phyloP scores from a whole-genome alignment of 2,329 filamentous ascomycete genomes.

The Drechslerella dactyloides region DNA sequence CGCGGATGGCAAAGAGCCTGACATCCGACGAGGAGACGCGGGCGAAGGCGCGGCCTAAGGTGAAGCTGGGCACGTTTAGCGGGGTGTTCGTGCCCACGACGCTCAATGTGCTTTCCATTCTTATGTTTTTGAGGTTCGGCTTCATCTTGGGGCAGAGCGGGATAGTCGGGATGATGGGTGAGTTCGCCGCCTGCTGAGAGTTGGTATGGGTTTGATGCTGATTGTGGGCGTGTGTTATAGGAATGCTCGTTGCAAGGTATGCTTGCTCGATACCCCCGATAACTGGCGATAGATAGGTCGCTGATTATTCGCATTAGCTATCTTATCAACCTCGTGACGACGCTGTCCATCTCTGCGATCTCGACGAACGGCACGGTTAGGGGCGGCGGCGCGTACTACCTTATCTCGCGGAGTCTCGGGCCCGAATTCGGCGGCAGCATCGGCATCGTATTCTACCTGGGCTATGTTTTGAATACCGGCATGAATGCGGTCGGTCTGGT shows the following conservation, averaged over 20 bases:
- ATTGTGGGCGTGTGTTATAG: conserved; percentile 10
- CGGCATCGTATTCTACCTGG: conserved; percentile 86
- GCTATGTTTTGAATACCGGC: conserved; percentile 84
- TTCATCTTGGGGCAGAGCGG: conserved; percentile 82
- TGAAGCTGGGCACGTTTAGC: conserved; percentile 73
- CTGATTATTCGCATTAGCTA: conserved; percentile 61
- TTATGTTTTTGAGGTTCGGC: conserved; percentile 90
- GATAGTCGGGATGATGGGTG: conserved; percentile 78
- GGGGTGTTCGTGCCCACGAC: conserved; percentile 86
- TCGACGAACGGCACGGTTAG: conserved; percentile 88
- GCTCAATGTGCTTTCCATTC: conserved; percentile 84
- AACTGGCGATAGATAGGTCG: too few species aligned
- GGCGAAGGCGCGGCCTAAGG: conserved; percentile 41
- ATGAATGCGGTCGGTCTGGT: conserved; percentile 87
- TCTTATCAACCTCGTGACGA: conserved; percentile 79
- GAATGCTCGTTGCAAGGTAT: conserved; percentile 67
- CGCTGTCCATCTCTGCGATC: conserved; percentile 84
- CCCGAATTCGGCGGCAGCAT: conserved; percentile 90
- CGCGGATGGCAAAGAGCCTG: conserved; percentile 50
- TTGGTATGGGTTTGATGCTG: not conserved
- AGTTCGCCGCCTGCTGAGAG: conserved; percentile 54
- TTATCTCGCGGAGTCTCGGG: conserved; percentile 83
- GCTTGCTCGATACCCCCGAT: not conserved
- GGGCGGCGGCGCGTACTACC: conserved; percentile 84
- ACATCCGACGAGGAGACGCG: conserved; percentile 48